Evolutionary conservation across 768 basidiomycete species (phyloP).

Genomic region (Suillus plorans): DNA sequence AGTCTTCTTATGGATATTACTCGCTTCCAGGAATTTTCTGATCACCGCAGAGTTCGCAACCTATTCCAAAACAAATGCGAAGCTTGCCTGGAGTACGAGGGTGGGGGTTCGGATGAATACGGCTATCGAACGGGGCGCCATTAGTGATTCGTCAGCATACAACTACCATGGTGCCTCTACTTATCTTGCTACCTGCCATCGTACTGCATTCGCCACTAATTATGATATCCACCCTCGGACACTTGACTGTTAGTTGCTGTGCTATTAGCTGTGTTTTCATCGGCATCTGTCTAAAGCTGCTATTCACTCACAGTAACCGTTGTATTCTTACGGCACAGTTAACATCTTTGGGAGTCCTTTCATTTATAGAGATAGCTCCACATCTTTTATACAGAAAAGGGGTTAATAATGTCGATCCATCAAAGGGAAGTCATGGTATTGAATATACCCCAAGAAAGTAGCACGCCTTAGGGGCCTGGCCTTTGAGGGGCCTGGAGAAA

Average conservation of each 20-base stretch:
- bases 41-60: constrained; percentile 58
- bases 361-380: constrained; percentile 15
- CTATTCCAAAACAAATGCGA: constrained; percentile 69
- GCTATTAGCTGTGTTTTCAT: constrained; percentile 4
- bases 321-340: constrained; percentile 5
- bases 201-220: constrained; percentile 9
- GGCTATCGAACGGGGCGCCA: constrained; percentile 27
- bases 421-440: neutral
- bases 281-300: neutral
- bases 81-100: constrained; percentile 41
- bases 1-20: constrained; percentile 2
- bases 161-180: constrained; percentile 4
- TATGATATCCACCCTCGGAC: constrained; percentile 1
- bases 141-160: constrained; percentile 17
- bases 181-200: constrained; percentile 2
- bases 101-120: constrained; percentile 29
- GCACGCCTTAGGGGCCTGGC: constrained; percentile 9
- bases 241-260: constrained; percentile 10
- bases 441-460: constrained; percentile 5
- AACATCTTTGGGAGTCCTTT: neutral
- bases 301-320: neutral
- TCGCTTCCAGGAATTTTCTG: constrained; percentile 36
- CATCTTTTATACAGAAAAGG: constrained; percentile 7
- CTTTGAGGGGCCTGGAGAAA: constrained; percentile 2
- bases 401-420: constrained; percentile 6